Percentiles rank a stretch among this genome's conserved stretches.
These are phyloP conservation scores for Mortierella hygrophila DNA, from an alignment of 192 early-diverging fungal genomes.

Conservation along the genomic window DNA sequence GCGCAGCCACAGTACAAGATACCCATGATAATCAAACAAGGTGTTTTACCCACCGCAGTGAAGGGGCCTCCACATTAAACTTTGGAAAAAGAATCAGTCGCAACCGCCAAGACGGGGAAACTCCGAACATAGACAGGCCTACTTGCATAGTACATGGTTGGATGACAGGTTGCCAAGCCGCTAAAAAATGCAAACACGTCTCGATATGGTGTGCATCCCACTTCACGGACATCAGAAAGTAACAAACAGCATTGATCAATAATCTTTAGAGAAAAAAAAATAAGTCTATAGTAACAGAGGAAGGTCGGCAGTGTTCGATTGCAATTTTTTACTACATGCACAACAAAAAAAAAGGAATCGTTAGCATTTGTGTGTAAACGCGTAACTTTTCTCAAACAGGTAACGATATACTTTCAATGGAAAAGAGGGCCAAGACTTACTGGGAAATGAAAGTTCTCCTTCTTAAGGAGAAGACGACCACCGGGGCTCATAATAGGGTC, in stretches of 20 bases:
- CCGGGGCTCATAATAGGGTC: slow-evolving; percentile 52
- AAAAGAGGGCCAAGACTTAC: slow-evolving; percentile 13
- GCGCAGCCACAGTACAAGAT: too few species aligned
- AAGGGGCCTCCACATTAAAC: too few species aligned
- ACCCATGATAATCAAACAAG: too few species aligned
- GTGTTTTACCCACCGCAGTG: too few species aligned
- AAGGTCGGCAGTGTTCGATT: background rate
- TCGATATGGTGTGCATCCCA: background rate
- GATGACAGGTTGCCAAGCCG: too few species aligned
- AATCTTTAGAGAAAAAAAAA: background rate
- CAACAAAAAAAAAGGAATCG: background rate
- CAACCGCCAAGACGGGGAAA: too few species aligned
- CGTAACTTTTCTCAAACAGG: background rate
- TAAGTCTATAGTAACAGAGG: background rate
- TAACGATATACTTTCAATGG: background rate
- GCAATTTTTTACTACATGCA: background rate
- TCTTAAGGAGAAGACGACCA: slow-evolving; percentile 35
- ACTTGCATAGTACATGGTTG: too few species aligned
- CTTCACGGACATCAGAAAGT: background rate
- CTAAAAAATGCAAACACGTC: background rate
- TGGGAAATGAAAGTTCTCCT: slow-evolving; percentile 51
- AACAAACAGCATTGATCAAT: background rate
- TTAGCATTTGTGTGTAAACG: background rate
- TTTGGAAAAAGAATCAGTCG: too few species aligned
- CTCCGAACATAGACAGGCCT: too few species aligned